phyloP scores from a whole-genome alignment of 2,329 filamentous ascomycete genomes.

The Fusarium caatingaense region DNA sequence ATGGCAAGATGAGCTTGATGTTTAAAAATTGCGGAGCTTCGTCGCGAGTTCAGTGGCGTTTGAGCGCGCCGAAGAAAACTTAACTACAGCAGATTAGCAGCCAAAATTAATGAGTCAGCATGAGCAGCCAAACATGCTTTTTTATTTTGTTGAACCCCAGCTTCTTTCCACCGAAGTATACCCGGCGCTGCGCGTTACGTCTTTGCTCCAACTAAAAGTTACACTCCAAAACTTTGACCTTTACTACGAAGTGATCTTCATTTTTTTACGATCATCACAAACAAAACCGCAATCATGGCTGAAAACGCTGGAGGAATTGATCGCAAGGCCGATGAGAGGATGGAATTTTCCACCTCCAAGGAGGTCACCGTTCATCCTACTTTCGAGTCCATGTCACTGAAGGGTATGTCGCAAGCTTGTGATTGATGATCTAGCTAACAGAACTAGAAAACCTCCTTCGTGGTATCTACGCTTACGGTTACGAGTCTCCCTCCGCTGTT shows the following conservation, averaged over 20 bases:
- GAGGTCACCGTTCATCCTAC: slow-evolving; percentile 96
- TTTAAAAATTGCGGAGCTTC: slow-evolving; percentile 46
- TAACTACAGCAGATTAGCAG: neutral
- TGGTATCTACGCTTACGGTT: slow-evolving; percentile 98
- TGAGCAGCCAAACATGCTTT: neutral
- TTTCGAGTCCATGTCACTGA: slow-evolving; percentile 95
- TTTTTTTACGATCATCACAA: neutral
- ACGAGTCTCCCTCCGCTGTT: slow-evolving; percentile 96
- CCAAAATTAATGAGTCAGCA: slow-evolving; percentile 6
- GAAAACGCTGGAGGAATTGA: slow-evolving; percentile 83
- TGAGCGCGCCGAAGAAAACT: slow-evolving; percentile 23
- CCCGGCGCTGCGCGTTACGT: slow-evolving; percentile 42
- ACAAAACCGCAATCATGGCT: slow-evolving; percentile 73
- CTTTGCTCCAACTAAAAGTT: slow-evolving; percentile 28
- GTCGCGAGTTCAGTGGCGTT: slow-evolving; percentile 46
- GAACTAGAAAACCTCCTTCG: slow-evolving; percentile 86
- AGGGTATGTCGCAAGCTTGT: slow-evolving; percentile 62
- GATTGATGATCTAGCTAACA: slow-evolving; percentile 24
- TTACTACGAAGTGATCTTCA: slow-evolving; percentile 26
- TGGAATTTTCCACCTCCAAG: slow-evolving; percentile 98
- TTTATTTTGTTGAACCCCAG: neutral
- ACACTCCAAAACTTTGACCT: slow-evolving; percentile 46
- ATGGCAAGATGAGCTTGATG: slow-evolving; percentile 28
- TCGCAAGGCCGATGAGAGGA: slow-evolving; percentile 92
- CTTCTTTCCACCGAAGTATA: slow-evolving; percentile 46